Evolutionary conservation across 208 protist genomes (phyloP).

Genomic region (Tritrichomonas musculus): DNA sequence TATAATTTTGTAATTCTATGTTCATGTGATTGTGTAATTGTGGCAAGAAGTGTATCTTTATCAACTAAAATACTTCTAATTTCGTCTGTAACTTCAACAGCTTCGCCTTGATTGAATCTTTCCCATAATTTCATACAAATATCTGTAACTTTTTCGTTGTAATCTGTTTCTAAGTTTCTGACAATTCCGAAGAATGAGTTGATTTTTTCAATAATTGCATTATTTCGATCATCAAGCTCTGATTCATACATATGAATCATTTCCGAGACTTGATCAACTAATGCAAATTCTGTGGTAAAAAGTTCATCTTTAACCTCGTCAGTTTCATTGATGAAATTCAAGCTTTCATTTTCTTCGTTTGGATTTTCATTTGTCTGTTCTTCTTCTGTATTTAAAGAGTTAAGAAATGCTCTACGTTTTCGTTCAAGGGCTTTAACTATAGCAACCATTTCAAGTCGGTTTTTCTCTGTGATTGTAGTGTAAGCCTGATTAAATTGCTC

Average conservation of each 20-base stretch:
- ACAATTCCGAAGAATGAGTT: not conserved
- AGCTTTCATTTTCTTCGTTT: not conserved
- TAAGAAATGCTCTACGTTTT: not conserved
- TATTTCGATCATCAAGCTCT: conserved; percentile 30
- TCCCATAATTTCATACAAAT: conserved; percentile 20
- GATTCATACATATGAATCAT: conserved; percentile 26
- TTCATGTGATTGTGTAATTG: not conserved
- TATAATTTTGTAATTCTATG: conserved; percentile 33
- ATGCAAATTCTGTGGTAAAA: not conserved
- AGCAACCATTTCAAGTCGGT: not conserved
- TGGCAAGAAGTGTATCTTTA: not conserved
- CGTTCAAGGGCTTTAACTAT: not conserved
- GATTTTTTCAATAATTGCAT: not conserved
- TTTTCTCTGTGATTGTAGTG: not conserved
- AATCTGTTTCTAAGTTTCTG: not conserved
- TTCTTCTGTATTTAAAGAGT: conserved; percentile 20
- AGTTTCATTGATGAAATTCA: not conserved
- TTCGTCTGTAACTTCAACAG: conserved; percentile 13
- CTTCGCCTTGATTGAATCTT: conserved; percentile 15
- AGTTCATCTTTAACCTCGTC: not conserved
- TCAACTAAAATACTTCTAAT: conserved; percentile 11
- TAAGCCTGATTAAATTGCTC: not conserved
- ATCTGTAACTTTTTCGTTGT: conserved; percentile 15
- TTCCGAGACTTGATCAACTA: conserved; percentile 2
- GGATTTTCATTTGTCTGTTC: not conserved